A percentile compares a stretch with the other conserved stretches of the same genome.
Conservation (phyloP, 345 rosid genomes). For the thale cress (Arabidopsis thaliana) region TAIR10.1 NC_003071.7:851501-852000, state of each 20-base stretch:
- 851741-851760: slow-evolving; percentile 53
- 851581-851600: slow-evolving; percentile 54
- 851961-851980: slow-evolving; percentile 45
- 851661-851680: slow-evolving; percentile 81
- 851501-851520: slow-evolving; percentile 67
- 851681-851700: slow-evolving; percentile 41
- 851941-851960: slow-evolving; percentile 37
- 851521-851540: slow-evolving; percentile 65
- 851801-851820: slow-evolving; percentile 78
- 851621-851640: slow-evolving; percentile 68
- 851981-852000: slow-evolving; percentile 43
- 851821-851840: slow-evolving; percentile 88
- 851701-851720: slow-evolving; percentile 42
- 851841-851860: slow-evolving; percentile 2
- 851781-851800: slow-evolving; percentile 80
- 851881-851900: background rate
- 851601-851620: slow-evolving; percentile 57
- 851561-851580: slow-evolving; percentile 58
- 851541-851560: slow-evolving; percentile 63
- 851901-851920: slow-evolving; percentile 12
- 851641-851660: slow-evolving; percentile 61
- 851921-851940: background rate
- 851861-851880: slow-evolving; percentile 29
- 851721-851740: slow-evolving; percentile 59
- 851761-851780: slow-evolving; percentile 74